These are phyloP conservation scores for Sphagnum magellanicum DNA, from an alignment of 228 moss, liverwort and hornwort genomes.

Conservation along the genomic window DNA sequence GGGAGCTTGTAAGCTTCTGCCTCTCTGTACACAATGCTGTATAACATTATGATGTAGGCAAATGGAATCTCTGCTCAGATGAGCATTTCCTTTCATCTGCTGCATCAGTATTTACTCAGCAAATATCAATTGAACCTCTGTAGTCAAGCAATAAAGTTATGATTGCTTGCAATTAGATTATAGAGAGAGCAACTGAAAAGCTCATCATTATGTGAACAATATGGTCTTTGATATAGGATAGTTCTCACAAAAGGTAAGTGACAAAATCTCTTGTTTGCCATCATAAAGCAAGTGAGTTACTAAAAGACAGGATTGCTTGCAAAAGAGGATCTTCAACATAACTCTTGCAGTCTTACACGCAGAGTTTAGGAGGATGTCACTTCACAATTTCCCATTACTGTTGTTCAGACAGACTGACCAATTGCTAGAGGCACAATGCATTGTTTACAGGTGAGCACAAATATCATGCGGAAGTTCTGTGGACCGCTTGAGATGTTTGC, in stretches of 20 bases:
- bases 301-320: neutral
- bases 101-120: neutral
- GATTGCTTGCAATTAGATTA: no score
- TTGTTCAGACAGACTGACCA: no score
- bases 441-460: slow-evolving; percentile 64
- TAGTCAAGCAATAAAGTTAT: neutral
- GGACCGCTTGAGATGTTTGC: slow-evolving; percentile 61
- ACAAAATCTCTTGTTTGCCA: neutral
- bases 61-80: neutral
- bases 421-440: neutral
- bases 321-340: no score
- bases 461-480: slow-evolving; percentile 71
- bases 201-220: no score
- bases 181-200: no score
- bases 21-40: neutral
- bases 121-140: neutral
- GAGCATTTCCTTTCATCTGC: neutral
- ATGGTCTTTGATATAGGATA: no score
- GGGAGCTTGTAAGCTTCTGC: slow-evolving; percentile 76
- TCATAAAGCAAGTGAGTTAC: neutral
- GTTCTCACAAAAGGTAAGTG: no score
- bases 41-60: no score
- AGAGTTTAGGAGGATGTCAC: no score
- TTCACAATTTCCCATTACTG: neutral
- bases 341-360: neutral